phyloP scores from a whole-genome alignment of 768 basidiomycete genomes.

The Boletus insuetus region DNA sequence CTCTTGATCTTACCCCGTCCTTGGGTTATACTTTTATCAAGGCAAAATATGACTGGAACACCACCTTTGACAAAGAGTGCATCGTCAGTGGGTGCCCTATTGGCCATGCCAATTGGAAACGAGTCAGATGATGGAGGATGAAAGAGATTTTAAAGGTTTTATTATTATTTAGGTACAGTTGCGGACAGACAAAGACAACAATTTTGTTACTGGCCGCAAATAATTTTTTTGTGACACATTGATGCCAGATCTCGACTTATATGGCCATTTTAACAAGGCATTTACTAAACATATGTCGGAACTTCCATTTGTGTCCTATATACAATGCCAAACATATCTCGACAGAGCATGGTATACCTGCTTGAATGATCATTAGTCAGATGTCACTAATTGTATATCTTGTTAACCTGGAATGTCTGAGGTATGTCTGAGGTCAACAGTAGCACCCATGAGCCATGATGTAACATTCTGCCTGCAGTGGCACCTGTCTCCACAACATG shows the following conservation, averaged over 20 bases:
- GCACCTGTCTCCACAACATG: no score
- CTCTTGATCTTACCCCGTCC: conserved; percentile 17
- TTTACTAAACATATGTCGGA: not conserved
- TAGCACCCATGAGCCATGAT: not conserved
- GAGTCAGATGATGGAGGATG: no score
- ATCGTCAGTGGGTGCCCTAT: not conserved
- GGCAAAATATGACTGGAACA: conserved; percentile 23
- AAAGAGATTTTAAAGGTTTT: no score
- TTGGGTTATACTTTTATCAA: conserved; percentile 26
- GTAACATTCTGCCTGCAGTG: not conserved
- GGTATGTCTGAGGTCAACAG: not conserved
- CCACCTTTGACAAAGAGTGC: conserved; percentile 25
- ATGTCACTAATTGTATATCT: not conserved
- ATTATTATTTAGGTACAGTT: no score
- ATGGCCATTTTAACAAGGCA: no score
- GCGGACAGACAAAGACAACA: no score
- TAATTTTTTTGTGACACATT: no score
- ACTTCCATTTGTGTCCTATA: not conserved
- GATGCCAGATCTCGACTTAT: no score
- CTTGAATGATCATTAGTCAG: not conserved
- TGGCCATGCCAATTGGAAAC: no score
- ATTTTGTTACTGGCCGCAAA: no score
- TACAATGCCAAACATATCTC: not conserved
- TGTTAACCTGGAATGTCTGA: not conserved
- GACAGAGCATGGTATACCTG: not conserved